Conservation (phyloP, 169 alveolate species). For the Plasmodium adleri region DNA sequence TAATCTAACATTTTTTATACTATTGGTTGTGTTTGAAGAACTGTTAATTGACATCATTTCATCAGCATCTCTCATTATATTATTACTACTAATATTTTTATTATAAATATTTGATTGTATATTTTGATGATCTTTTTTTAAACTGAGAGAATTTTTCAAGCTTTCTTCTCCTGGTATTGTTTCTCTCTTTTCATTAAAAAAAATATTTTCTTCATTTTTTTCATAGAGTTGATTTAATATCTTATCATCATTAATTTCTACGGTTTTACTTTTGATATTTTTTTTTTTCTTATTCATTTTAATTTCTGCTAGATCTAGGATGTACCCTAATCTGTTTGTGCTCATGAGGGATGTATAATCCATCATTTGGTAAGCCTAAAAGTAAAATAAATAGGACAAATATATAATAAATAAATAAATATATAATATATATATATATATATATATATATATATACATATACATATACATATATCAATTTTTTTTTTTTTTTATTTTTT, state of each 20-base stretch:
- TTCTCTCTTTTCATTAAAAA: not conserved
- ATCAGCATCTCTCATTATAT: not conserved
- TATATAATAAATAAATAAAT: not conserved
- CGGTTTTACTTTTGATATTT: constrained; percentile 14
- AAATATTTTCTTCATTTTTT: not conserved
- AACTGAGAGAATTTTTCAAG: not conserved
- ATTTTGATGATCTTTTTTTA: not conserved
- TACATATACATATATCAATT: not conserved
- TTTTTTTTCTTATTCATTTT: constrained; percentile 55
- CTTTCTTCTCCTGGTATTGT: not conserved
- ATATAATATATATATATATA: not conserved
- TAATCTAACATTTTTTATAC: not conserved
- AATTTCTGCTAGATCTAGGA: constrained; percentile 78
- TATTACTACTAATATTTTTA: not conserved
- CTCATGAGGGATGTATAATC: constrained; percentile 80
- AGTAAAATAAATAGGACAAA: not conserved
- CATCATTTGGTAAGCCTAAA: constrained; percentile 77
- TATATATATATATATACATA: not conserved
- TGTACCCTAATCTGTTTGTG: constrained; percentile 78
- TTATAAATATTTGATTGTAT: not conserved
- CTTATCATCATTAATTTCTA: constrained; percentile 38
- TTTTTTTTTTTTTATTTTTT: not conserved
- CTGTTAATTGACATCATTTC: not conserved
- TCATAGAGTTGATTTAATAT: not conserved
- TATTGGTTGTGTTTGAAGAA: not conserved